Conservation (phyloP, 1,139 yeast genomes). For the Candida smagusa region DNA sequence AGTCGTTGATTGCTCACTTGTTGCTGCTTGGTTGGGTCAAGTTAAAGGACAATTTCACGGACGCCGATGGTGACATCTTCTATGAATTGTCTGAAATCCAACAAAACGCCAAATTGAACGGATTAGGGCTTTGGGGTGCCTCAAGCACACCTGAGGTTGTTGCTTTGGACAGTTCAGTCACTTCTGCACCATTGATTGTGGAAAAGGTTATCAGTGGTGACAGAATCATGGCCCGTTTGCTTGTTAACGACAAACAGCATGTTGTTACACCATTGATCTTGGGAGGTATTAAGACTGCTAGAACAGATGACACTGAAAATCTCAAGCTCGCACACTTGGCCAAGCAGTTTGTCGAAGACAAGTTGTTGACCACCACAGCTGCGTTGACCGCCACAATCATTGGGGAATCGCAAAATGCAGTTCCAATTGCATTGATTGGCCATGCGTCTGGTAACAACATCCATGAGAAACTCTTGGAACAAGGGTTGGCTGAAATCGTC, state of each 20-base stretch:
- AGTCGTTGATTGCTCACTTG: slow-evolving; percentile 55
- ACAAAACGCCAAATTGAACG: slow-evolving; percentile 46
- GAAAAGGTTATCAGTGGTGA: slow-evolving; percentile 82
- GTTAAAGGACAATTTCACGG: slow-evolving; percentile 52
- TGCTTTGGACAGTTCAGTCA: slow-evolving; percentile 37
- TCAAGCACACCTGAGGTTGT: slow-evolving; percentile 16
- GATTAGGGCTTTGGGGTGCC: slow-evolving; percentile 53
- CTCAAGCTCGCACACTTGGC: slow-evolving; percentile 63
- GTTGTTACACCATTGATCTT: slow-evolving; percentile 56
- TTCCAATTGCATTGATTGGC: slow-evolving; percentile 59
- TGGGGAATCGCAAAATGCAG: slow-evolving; percentile 61
- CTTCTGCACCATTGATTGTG: slow-evolving; percentile 53
- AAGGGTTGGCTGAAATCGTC: slow-evolving; percentile 71
- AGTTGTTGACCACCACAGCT: slow-evolving; percentile 60
- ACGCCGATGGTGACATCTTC: slow-evolving; percentile 33
- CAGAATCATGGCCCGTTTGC: slow-evolving; percentile 57
- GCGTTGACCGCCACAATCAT: slow-evolving; percentile 50
- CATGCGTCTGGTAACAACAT: slow-evolving; percentile 73
- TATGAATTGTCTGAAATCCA: slow-evolving; percentile 35
- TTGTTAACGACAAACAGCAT: slow-evolving; percentile 42
- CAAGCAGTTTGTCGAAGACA: slow-evolving; percentile 61
- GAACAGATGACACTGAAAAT: slow-evolving; percentile 50
- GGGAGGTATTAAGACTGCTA: slow-evolving; percentile 73
- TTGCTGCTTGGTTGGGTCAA: slow-evolving; percentile 61
- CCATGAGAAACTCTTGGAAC: slow-evolving; percentile 61